Evolutionary conservation across 2,329 filamentous ascomycete species (phyloP).

Genomic region (Cadophora malorum): DNA sequence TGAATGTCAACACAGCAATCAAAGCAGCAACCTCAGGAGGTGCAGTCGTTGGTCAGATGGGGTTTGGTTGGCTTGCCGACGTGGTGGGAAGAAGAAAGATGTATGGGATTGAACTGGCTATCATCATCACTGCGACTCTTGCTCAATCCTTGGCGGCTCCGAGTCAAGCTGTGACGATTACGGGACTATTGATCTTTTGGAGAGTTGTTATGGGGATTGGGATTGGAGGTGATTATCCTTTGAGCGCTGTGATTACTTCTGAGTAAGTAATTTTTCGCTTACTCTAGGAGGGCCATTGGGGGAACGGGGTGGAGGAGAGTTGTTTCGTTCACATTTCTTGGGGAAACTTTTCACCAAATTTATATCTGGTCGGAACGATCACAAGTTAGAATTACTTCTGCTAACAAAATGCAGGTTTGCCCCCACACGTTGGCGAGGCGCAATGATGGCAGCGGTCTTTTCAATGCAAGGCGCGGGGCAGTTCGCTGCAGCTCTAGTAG

Average conservation of each 20-base stretch:
- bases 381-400: no score
- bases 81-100: slow-evolving; percentile 77
- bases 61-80: slow-evolving; percentile 81
- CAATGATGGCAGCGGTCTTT: slow-evolving; percentile 88
- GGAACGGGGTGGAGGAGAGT: neutral
- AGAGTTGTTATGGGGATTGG: slow-evolving; percentile 80
- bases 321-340: no score
- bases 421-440: slow-evolving; percentile 82
- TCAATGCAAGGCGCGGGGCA: slow-evolving; percentile 88
- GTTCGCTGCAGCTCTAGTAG: slow-evolving; percentile 75
- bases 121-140: slow-evolving; percentile 81
- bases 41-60: slow-evolving; percentile 82
- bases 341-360: no score
- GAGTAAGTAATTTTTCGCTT: slow-evolving; percentile 54
- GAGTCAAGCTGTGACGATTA: slow-evolving; percentile 65
- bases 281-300: neutral
- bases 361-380: no score
- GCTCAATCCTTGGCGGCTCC: slow-evolving; percentile 71
- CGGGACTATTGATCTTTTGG: slow-evolving; percentile 80
- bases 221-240: slow-evolving; percentile 83
- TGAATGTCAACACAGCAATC: slow-evolving; percentile 77
- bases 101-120: slow-evolving; percentile 79
- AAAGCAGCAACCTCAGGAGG: slow-evolving; percentile 85
- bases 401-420: no score
- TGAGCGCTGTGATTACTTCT: slow-evolving; percentile 75